Evolutionary conservation across 1,284 basidiomycete species (phyloP).

Genomic region (Peniophora sp.): DNA sequence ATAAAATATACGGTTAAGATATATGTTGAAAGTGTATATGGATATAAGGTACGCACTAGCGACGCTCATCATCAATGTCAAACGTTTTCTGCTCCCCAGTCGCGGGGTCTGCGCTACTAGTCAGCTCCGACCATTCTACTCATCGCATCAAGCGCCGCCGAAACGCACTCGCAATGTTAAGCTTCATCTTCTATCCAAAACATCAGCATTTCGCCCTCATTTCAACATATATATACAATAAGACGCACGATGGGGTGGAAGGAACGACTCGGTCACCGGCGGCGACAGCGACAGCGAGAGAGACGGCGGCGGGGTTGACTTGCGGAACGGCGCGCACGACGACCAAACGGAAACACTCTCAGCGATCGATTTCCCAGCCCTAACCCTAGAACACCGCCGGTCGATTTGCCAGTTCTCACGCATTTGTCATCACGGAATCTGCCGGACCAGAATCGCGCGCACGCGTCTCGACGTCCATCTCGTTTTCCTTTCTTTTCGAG

Average conservation of each 20-base stretch:
- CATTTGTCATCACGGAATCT: background rate
- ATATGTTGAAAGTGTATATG: background rate
- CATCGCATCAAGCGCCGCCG: too few species aligned
- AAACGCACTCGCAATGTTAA: conserved; percentile 90
- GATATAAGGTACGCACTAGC: conserved; percentile 50
- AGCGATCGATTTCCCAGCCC: background rate
- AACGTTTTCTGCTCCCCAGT: conserved; percentile 96
- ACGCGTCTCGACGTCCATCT: conserved; percentile 23
- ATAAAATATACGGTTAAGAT: conserved; percentile 1
- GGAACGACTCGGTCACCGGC: conserved; percentile 27
- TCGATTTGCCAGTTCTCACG: background rate
- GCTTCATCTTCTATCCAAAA: conserved; percentile 66
- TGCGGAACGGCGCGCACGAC: background rate
- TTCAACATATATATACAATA: background rate
- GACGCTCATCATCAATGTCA: conserved; percentile 90
- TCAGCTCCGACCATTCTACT: too few species aligned
- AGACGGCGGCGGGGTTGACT: background rate
- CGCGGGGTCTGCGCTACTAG: conserved; percentile 64
- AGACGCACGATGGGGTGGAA: conserved; percentile 17
- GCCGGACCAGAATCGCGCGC: conserved; percentile 48
- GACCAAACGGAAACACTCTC: background rate
- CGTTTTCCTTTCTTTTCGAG: conserved; percentile 20
- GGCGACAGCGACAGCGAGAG: conserved; percentile 26
- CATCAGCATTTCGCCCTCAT: conserved; percentile 9
- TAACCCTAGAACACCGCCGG: background rate